These are phyloP conservation scores for Termitomyces sp. DNA, from an alignment of 768 basidiomycete genomes.

Conservation along the genomic window DNA sequence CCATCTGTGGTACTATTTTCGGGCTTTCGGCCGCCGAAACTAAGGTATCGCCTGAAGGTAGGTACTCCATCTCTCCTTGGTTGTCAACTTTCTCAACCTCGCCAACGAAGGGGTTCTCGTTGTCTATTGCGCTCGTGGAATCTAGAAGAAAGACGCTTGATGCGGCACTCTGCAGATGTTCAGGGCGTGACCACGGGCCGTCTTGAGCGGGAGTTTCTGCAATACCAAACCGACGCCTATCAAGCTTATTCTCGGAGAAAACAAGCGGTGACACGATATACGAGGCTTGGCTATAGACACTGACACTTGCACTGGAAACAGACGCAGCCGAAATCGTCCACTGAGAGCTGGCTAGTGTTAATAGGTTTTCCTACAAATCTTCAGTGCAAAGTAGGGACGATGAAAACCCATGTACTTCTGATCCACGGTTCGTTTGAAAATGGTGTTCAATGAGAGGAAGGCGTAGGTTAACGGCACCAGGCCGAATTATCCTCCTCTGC, in stretches of 20 bases:
- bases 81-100: background rate
- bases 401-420: conserved; percentile 1
- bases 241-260: conserved; percentile 11
- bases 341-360: conserved; percentile 8
- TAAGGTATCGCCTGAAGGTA: background rate
- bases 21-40: background rate
- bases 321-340: conserved; percentile 14
- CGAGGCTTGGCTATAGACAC: conserved; percentile 18
- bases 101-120: background rate
- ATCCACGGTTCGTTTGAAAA: background rate
- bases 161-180: background rate
- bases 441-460: conserved; percentile 11
- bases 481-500: conserved; percentile 6
- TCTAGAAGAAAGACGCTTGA: conserved; percentile 1
- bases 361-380: conserved; percentile 5
- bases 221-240: conserved; percentile 17
- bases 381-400: background rate
- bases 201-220: conserved; percentile 14
- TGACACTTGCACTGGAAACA: conserved; percentile 16
- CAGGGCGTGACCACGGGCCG: conserved; percentile 9
- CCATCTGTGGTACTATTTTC: background rate
- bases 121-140: background rate
- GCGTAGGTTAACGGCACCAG: conserved; percentile 7
- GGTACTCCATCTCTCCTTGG: background rate
- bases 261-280: conserved; percentile 9